phyloP scores from a whole-genome alignment of 129 eudicot genomes.

The Artemisia tridentata region DNA sequence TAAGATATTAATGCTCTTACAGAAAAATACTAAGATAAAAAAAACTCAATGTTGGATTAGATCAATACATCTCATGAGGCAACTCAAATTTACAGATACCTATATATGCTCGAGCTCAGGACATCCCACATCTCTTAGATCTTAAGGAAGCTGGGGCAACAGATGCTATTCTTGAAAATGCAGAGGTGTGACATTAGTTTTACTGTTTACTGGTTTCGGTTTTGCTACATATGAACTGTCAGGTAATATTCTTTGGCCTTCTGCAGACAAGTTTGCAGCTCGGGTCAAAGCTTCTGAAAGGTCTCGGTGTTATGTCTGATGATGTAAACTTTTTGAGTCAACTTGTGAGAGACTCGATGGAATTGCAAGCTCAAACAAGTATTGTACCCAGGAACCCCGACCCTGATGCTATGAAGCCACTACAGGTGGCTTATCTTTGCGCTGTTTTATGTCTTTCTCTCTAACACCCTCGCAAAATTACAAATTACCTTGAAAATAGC shows the following conservation, averaged over 20 bases:
- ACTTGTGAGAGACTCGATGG: constrained; percentile 89
- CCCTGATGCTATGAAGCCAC: constrained; percentile 57
- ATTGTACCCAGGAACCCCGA: constrained; percentile 45
- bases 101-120: constrained; percentile 89
- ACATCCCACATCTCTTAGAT: constrained; percentile 77
- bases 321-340: constrained; percentile 80
- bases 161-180: constrained; percentile 91
- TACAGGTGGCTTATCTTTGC: constrained; percentile 52
- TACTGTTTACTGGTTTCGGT: neutral
- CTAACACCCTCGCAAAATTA: neutral
- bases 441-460: neutral
- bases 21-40: neutral
- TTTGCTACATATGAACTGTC: too few relatives aligned
- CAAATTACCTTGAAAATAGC: neutral
- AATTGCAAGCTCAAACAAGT: constrained; percentile 72
- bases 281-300: constrained; percentile 92
- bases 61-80: neutral
- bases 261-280: constrained; percentile 95
- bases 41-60: neutral
- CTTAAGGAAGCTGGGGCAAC: constrained; percentile 95
- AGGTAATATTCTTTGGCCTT: too few relatives aligned
- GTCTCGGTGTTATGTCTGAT: constrained; percentile 95
- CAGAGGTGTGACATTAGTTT: constrained; percentile 56
- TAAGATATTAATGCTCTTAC: too few relatives aligned
- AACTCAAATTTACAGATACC: constrained; percentile 52